Base-by-base conservation (phyloP, 257 asterid species). In the Voacanga thouarsii region DNA sequence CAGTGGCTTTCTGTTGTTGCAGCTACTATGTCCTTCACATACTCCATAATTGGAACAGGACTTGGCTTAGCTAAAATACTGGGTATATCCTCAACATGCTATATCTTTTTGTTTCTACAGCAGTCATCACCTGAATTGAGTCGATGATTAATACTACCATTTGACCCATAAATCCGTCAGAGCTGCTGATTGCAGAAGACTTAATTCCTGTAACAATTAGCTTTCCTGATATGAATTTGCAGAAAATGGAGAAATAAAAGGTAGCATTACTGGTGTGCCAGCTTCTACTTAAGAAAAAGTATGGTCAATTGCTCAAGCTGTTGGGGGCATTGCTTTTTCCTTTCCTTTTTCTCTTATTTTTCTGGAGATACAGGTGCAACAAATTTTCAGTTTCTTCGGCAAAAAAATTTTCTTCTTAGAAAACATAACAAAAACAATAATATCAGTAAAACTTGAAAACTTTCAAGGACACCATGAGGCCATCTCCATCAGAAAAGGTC, bases 311-410 rank as follows among this genome's bases (percentile, higher is more conserved):
- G 83, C 87, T 77, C 90, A 92, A 78, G 96, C 97, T n/a, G 81
- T 92, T 33, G 98, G 97, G 71, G 85, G 88, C 75, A 86, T 93
- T 78, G 98, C 96, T 18, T 93, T 92, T 86, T 87, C 98, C 68
- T 91, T 87, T 79, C 91, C 93, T 30, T 93, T 81, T 82, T 83
- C 93, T 77, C 71, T 78, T 70, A 81, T 90, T 71, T 84, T 88
- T 78, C 88, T 93, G 39, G 86, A 89, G 71, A 85, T 93, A 66
- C 96, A 93, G 96, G 97, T 91, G 72, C 75, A 66, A 23, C n/a
- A 49, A 56, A 2, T 50, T 37, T 41, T 10, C 15, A 5, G 5
- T 18, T 57, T 12, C 44, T n/a, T 21, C 28, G 18, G 23, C 18
- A n/a, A 26, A 47, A 41, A 15, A 55, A 7, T 69, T 68, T 78